Percentiles rank a stretch among this genome's conserved stretches.
phyloP scores from a whole-genome alignment of 108 stramenopile species.

The Fistulifera pelliculosa region DNA sequence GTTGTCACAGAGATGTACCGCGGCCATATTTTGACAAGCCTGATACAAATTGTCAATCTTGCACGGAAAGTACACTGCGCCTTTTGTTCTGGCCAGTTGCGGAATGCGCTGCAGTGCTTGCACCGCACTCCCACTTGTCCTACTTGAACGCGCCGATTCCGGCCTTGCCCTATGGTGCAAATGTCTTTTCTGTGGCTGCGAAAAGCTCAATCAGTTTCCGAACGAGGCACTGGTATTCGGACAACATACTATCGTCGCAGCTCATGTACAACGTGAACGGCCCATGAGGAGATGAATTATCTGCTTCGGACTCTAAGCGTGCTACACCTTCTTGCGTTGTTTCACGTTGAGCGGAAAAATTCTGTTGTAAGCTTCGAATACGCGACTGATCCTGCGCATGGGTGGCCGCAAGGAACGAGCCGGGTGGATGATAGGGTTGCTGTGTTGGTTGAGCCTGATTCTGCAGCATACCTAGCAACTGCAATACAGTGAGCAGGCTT shows the following conservation, averaged over 20 bases:
- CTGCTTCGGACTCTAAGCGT: neutral
- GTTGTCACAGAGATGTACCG: slow-evolving; percentile 21
- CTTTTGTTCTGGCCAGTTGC: slow-evolving; percentile 12
- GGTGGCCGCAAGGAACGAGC: no score
- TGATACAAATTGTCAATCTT: slow-evolving; percentile 32
- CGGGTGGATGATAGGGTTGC: no score
- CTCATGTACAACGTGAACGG: slow-evolving; percentile 2
- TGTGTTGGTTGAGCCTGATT: no score
- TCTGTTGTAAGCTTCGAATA: no score
- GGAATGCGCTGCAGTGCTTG: slow-evolving; percentile 27
- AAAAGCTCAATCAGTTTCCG: slow-evolving; percentile 42
- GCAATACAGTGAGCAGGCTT: no score
- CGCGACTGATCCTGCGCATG: neutral
- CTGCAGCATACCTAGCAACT: no score
- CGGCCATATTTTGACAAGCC: slow-evolving; percentile 42
- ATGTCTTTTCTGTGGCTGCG: slow-evolving; percentile 27
- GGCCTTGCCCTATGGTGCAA: slow-evolving; percentile 30
- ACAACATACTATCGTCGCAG: slow-evolving; percentile 30
- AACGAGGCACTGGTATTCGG: slow-evolving; percentile 39
- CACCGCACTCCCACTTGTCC: slow-evolving; percentile 52
- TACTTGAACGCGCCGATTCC: slow-evolving; percentile 27
- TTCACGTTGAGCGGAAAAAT: neutral
- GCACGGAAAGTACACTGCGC: slow-evolving; percentile 34
- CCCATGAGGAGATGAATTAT: neutral
- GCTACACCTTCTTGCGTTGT: neutral